Evolutionary conservation across 2,329 filamentous ascomycete genomes (phyloP), one percentile per base, ranked within the genome.

Genomic region (Cordyceps pruinosa): DNA sequence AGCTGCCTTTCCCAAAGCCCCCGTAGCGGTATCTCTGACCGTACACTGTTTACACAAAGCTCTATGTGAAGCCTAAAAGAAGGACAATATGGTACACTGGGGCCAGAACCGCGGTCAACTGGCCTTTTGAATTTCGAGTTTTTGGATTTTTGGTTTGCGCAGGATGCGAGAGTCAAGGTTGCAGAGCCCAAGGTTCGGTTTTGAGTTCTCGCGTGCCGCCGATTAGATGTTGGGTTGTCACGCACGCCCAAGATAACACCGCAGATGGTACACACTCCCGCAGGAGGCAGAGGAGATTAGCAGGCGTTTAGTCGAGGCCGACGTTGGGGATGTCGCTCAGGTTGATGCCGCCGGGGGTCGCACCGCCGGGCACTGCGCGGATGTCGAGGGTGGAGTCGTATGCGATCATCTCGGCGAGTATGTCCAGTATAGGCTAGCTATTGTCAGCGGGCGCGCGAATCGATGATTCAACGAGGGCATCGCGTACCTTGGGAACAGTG

Each of bases 331-430:
- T 74, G 58, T 78, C 76, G 60, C 71, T 68, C 57, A 78, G 68
- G 70, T 76, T 76, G 62, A 75, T 70, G 60, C 70, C 70, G 30
- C 65, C 63, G 39, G 63, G 62, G 57, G 69, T 61, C 26, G 69
- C 37, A 30, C 46, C 26, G 54, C 34, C 34, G 26, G 70, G 66
- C 58, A 67, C 69, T 53, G 72, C 63, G 58, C 75, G 82, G 61
- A 89, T 79, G 64, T 86, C 82, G 64, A 90, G 77, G 62, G 78
- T 84, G 61, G 87, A 83, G 76, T 97, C 94, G 73, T 92, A 85
- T 62, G 92, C 93, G 68, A 99, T 96, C 90, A 99, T 97, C 77
- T 97, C 90, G 64, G 94, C 94, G 61, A 99, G 85, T 66, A 97
- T 87, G 73, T 99, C 93, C 66, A 99, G 86, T 66, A 97, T 89